Evolutionary conservation across 768 basidiomycete species (phyloP), one percentile per base, ranked within the genome.

Genomic region (Tricholoma matsutake): DNA sequence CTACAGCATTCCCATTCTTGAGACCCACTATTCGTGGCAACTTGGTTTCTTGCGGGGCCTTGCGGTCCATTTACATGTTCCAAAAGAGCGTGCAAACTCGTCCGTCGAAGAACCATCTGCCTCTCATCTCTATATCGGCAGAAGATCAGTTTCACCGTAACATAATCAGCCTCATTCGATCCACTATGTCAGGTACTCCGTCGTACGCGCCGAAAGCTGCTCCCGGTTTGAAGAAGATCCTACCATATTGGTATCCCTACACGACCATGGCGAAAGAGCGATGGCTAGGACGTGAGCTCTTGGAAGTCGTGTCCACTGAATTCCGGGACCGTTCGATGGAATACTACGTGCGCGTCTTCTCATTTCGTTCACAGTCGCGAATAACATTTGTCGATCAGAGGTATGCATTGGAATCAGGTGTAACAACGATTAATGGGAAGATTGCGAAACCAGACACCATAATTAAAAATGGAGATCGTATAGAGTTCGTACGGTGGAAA

Each of bases 401-500:
- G 74, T 84, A 82, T 69, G 83, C 83, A 20, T 63, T 97, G n/a
- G 87, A 94, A 66, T 91, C 94, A 2, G 96, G 96, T 2, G 92
- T 96, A n/a, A 96, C 94, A 8, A 94, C 92, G 6, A 83, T 99
- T 60, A 98, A 99, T 68, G 95, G 94, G n/a, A 83, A 85, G 54
- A 77, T 87, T n/a, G 94, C 94, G 2, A 81, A 79, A 31, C 88
- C 92, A 5, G 86, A 90, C 58, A 89, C 87, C 7, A 81, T 96
- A 13, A 80, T 99, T 53, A 79, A 78, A 61, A 89, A 96, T 65
- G 94, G 94, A 7, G 96, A 99, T 73, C 81, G 92, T 28, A 87
- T 97, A 55, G 93, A 96, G 93, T 94, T 63, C 63, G 89, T 80
- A 62, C 59, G 59, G 49, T 25, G 34, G 29, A 39, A 35, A 78